A percentile compares a stretch with the other conserved stretches of the same genome.
phyloP scores from a whole-genome alignment of 1,139 yeast species.

The Schizosaccharomyces versatilis region DNA sequence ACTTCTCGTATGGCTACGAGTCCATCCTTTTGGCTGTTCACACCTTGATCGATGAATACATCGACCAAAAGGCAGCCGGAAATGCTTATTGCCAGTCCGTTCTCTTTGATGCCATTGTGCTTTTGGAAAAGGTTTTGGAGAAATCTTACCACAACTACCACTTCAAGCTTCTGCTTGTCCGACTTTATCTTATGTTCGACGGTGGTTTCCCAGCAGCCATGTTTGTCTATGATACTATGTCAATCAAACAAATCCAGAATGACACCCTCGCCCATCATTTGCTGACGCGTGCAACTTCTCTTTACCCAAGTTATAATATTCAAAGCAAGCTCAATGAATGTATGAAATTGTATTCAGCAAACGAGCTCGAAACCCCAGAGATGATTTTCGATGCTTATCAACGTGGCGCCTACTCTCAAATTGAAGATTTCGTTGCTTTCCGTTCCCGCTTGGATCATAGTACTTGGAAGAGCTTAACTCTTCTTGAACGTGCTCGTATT shows the following conservation, averaged over 20 bases:
- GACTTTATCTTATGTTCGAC: slow-evolving; percentile 32
- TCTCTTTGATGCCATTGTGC: slow-evolving; percentile 21
- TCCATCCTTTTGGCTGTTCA: slow-evolving; percentile 32
- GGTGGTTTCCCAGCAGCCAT: slow-evolving; percentile 34
- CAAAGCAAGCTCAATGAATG: slow-evolving; percentile 3
- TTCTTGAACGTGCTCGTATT: slow-evolving; percentile 11
- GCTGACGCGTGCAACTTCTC: slow-evolving; percentile 19
- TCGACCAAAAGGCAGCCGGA: neutral
- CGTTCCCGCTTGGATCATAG: slow-evolving; percentile 13
- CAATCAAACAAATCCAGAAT: slow-evolving; percentile 54
- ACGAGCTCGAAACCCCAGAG: slow-evolving; percentile 29
- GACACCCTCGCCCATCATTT: slow-evolving; percentile 50
- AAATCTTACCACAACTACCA: slow-evolving; percentile 45
- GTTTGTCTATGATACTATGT: slow-evolving; percentile 31
- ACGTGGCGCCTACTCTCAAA: slow-evolving; percentile 34
- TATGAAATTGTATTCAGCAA: slow-evolving; percentile 27
- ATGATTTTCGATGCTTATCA: slow-evolving; percentile 31
- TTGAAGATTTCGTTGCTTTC: slow-evolving; percentile 38
- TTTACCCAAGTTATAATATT: slow-evolving; percentile 12
- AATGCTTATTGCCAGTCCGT: slow-evolving; percentile 11
- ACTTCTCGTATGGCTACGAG: slow-evolving; percentile 46
- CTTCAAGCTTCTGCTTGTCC: slow-evolving; percentile 47
- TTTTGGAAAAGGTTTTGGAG: slow-evolving; percentile 28
- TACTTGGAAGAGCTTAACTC: slow-evolving; percentile 10
- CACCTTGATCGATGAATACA: slow-evolving; percentile 13